phyloP scores from a whole-genome alignment of 768 basidiomycete genomes.

The Wakefieldia striispora region DNA sequence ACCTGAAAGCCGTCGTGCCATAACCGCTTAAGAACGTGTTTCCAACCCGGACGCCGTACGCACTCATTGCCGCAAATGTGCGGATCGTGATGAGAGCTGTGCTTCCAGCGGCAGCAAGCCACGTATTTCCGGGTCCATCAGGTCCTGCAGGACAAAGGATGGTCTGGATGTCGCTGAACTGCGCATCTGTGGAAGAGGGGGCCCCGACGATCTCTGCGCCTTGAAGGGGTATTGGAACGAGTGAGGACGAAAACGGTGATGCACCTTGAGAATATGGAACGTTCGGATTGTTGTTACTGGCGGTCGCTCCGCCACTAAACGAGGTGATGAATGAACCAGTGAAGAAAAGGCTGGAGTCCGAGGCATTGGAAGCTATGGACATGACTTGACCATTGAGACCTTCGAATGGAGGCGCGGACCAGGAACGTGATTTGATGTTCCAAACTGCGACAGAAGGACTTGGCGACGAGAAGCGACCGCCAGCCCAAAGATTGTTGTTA shows the following conservation, averaged over 20 bases:
- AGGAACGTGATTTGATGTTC: constrained; percentile 58
- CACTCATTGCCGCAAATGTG: constrained; percentile 70
- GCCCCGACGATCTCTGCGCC: constrained; percentile 56
- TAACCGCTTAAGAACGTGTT: constrained; percentile 83
- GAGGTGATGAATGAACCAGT: constrained; percentile 83
- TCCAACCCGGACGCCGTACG: constrained; percentile 81
- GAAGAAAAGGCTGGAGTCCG: constrained; percentile 76
- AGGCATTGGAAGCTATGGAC: constrained; percentile 74
- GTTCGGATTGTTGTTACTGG: constrained; percentile 77
- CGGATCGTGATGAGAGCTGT: constrained; percentile 74
- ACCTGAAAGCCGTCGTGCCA: constrained; percentile 91
- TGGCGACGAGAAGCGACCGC: constrained; percentile 72
- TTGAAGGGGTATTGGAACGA: constrained; percentile 74
- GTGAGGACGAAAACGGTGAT: constrained; percentile 84
- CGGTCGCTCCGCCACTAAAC: constrained; percentile 52
- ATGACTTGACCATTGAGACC: constrained; percentile 72
- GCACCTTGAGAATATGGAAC: constrained; percentile 81
- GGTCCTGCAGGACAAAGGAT: constrained; percentile 86
- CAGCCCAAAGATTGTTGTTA: constrained; percentile 70
- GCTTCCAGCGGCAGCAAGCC: constrained; percentile 77
- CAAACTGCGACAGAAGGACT: constrained; percentile 69
- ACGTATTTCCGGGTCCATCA: constrained; percentile 77
- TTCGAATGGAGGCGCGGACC: constrained; percentile 78
- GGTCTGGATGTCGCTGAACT: constrained; percentile 61
- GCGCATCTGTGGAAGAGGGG: constrained; percentile 57